Base-by-base conservation (phyloP, 2,329 filamentous ascomycete species). In the Pyrenochaeta sp. region DNA sequence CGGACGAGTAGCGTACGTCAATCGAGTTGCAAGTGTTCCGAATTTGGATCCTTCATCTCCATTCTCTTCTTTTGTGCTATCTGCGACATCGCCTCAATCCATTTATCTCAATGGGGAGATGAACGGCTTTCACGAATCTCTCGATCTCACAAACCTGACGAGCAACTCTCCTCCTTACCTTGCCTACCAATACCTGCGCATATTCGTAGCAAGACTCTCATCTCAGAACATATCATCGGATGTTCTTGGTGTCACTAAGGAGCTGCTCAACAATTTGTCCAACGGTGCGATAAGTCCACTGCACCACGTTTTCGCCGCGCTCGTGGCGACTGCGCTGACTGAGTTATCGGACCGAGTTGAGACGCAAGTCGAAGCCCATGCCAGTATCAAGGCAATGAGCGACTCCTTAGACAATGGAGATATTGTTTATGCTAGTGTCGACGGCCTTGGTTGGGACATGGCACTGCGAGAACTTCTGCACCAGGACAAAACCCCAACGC, bases 361-460 rank as follows among this genome's bases (percentile, higher is more conserved):
- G 42, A 67, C 62, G 6, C 65, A 69, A 44, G 55, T 61, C 8
- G 69, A 72, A 22, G 65, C 68, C 6, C 61, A 68, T 23, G 59
- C 65, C 6, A 54, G 55, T 22, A 68, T 72, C 45, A 68, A 64
- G n/a, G 68, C 71, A 19, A 66, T 72, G 61, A 60, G 51, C 15
- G 66, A 66, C 19, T 62, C 65, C 2, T 41, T 71, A 20, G 44
- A 55, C 3, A 67, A 66, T 18, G 65, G 67, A 6, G 61, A 63
- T 7, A 65, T 72, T 21, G 50, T 68, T 8, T 51, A 68, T 37
- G 55, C 57, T 7, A 67, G 58, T 32, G 30, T 50, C 8, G 67
- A 71, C 18, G 59, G 58, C 13, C 19, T 61, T 11, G 66, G 67
- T 11, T 72, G 69, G 69, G 69, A 72, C 37, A 45, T 53, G 10